Base-by-base conservation (phyloP, 1,284 basidiomycete species). In the Leccinum insigne region DNA sequence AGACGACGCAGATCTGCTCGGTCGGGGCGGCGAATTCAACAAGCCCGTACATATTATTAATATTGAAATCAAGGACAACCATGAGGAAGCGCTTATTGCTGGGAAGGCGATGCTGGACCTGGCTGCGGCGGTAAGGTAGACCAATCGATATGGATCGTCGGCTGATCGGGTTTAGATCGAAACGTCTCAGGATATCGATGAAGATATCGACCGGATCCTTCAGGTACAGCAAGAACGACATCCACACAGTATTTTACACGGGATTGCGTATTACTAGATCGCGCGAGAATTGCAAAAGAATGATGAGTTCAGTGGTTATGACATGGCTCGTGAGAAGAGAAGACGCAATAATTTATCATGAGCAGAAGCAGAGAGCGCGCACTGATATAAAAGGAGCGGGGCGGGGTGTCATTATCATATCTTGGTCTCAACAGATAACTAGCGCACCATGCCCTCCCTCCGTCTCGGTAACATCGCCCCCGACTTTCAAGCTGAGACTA, bases 41-140 rank as follows among this genome's bases (percentile, higher is more conserved):
- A 90, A 92, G 64, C 90, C 95, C 0, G 96, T 99, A 23, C 98
- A 99, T 77, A 81, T 99, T 63, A 95, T 99, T 78, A 99, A 99
- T 78, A 87, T 99, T 67, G 98, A 99, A 77, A 99, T 99, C 80
- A 98, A 94, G 81, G 98, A 99, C 80, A 99, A 98, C 75, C 97
- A 99, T 73, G 98, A 99, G 82, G 98, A 99, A 78, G 98, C 98
- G 0, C 83, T 93, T 38, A 94, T 98, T 66, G 98, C 98, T 14
- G 97, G 97, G 13, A 94, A 92, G 77, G 96, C 97, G 1, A 97
- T 99, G 72, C 82, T 99, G 40, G 97, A 97, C 72, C 83, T 99
- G n/a, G 95, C 94, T 11, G 83, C 88, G 60, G 91, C 94, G 64
- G 96, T 97, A 74, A 82, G 94, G 65, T 10, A 64, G 14, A 32